Evolutionary conservation across 176 grass and related monocot genomes (phyloP), one percentile per base, ranked within the genome.

Genomic region (Alloteropsis semialata): DNA sequence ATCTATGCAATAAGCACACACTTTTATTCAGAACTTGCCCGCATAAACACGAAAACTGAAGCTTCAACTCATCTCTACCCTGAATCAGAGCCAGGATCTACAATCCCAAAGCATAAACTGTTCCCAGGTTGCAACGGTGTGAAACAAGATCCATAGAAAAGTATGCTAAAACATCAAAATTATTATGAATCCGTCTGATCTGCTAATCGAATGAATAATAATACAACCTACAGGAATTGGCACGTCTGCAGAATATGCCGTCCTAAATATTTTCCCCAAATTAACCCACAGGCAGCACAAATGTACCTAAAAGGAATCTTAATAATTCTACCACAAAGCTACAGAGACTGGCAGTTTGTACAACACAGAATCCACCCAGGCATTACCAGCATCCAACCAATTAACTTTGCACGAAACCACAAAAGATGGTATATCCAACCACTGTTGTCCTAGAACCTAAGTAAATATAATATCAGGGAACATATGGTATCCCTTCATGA

Each of bases 341-440:
- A 82, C 67, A 58, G 2, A 64, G 14, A 74, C 15, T 25, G 13
- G 6, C 46, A 82, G 56, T 48, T 86, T 72, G 46, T 71, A 82
- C 57, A 82, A 63, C 43, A 82, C 56, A 86, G 3, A 65, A 57
- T 39, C 8, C n/a, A 79, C 65, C 39, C 8, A 38, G 14, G 49
- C 77, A 50, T 72, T 39, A 78, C 66, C 4, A 72, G 64, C 49
- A 78, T 83, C 21, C 33, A 86, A 77, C 57, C 72, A 77, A 78
- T 72, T 78, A 82, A 39, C 60, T 50, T 70, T 5, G 11, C 19
- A 67, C 57, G 38, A 72, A 65, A 71, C 24, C 48, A 77, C 27
- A 19, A 39, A 60, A 81, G 46, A 77, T 9, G 12, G 7, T 7
- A 49, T 56, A 49, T 78, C 78, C 73, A 57, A 78, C 49, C 15